Evolutionary conservation across 495 filamentous ascomycete genomes (phyloP).

Genomic region (Ramalina intermedia): DNA sequence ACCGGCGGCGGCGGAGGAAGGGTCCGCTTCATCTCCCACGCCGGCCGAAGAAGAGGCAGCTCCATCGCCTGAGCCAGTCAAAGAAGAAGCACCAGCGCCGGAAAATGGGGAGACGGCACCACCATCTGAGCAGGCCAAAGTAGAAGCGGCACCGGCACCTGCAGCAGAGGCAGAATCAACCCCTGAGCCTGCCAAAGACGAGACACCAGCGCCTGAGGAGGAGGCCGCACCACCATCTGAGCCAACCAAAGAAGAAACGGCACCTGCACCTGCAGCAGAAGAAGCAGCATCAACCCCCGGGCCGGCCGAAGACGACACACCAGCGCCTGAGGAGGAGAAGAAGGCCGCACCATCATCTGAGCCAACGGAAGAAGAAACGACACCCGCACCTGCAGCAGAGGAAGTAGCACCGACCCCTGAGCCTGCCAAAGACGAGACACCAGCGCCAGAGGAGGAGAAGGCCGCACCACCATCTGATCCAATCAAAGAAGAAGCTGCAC

Average conservation of each 20-base stretch:
- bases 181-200: neutral
- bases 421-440: neutral
- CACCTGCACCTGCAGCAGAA: too few relatives aligned
- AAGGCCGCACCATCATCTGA: neutral
- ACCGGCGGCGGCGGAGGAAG: neutral
- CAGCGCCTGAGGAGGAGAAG: neutral
- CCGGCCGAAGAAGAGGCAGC: neutral
- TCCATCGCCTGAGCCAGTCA: neutral
- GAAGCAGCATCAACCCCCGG: neutral
- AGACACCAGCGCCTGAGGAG: neutral
- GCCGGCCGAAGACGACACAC: neutral
- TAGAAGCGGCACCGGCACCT: neutral
- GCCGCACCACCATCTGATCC: neutral
- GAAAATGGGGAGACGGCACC: neutral
- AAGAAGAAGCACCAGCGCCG: neutral
- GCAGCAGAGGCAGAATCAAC: neutral
- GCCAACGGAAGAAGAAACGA: neutral
- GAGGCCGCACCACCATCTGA: neutral
- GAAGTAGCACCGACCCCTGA: neutral
- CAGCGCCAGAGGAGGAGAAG: neutral
- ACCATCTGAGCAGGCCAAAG: neutral
- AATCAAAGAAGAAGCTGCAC: neutral
- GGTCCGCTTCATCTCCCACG: neutral
- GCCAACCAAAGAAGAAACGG: neutral
- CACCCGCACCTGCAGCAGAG: neutral